These are phyloP conservation scores for Suhomyces bribrorum DNA, from an alignment of 1,139 yeast genomes.

Conservation along the genomic window DNA sequence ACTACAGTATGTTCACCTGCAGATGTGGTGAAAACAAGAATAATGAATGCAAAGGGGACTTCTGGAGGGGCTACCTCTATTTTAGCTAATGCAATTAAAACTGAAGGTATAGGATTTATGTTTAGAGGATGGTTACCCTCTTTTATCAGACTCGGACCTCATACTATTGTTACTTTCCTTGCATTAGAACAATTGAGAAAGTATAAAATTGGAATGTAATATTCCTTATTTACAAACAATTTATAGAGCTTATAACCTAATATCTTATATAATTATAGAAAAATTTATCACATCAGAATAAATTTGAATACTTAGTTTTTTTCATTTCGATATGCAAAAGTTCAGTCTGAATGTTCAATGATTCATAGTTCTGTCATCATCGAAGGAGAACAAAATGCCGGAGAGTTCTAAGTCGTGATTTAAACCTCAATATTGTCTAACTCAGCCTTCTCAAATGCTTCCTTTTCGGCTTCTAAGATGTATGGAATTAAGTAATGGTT, in stretches of 20 bases:
- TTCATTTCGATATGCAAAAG: too few species aligned
- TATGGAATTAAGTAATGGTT: slow-evolving; percentile 83
- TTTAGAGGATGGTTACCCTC: slow-evolving; percentile 92
- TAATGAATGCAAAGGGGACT: slow-evolving; percentile 68
- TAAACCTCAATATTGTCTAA: slow-evolving; percentile 71
- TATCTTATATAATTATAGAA: too few species aligned
- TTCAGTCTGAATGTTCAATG: too few species aligned
- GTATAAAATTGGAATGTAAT: slow-evolving; percentile 51
- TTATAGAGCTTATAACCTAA: slow-evolving; percentile 5
- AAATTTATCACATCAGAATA: background rate
- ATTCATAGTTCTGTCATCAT: too few species aligned
- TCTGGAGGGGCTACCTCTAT: slow-evolving; percentile 52
- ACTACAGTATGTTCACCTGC: slow-evolving; percentile 92
- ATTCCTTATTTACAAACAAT: background rate
- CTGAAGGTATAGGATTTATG: slow-evolving; percentile 76
- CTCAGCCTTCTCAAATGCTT: slow-evolving; percentile 81
- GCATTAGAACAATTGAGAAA: slow-evolving; percentile 77
- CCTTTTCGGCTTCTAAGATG: slow-evolving; percentile 92
- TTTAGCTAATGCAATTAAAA: slow-evolving; percentile 55
- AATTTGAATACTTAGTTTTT: too few species aligned
- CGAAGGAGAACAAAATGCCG: too few species aligned
- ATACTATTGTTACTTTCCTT: slow-evolving; percentile 81
- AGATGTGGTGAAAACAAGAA: slow-evolving; percentile 85
- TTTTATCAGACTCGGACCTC: slow-evolving; percentile 84
- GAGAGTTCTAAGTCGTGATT: too few species aligned